Conservation (phyloP, 306 rosid species). For the Cicer arietinum region DNA sequence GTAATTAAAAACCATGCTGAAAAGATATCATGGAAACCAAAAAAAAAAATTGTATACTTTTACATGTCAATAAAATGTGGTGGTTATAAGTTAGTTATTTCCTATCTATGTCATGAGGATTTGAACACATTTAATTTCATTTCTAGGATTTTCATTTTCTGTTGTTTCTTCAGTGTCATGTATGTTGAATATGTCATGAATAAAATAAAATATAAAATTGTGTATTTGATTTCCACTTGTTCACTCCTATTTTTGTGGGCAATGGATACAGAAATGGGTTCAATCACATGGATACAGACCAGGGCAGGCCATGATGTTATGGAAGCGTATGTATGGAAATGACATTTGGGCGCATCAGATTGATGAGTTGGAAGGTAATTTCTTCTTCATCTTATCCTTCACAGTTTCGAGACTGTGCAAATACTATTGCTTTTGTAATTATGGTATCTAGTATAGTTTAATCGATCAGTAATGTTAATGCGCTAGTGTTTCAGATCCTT, state of each 20-base stretch:
- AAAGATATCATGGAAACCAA: not conserved
- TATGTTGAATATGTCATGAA: slow-evolving; percentile 11
- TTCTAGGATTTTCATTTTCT: slow-evolving; percentile 31
- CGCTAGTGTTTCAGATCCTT: slow-evolving; percentile 34
- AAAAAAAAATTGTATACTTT: not conserved
- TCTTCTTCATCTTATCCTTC: slow-evolving; percentile 14
- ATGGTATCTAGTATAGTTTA: not conserved
- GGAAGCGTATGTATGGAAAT: slow-evolving; percentile 91
- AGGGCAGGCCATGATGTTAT: slow-evolving; percentile 91
- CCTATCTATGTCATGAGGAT: not conserved
- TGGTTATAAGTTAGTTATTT: slow-evolving; percentile 6
- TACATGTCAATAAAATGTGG: not conserved
- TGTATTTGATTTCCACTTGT: slow-evolving; percentile 23
- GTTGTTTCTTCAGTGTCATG: slow-evolving; percentile 2
- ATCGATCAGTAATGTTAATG: not conserved
- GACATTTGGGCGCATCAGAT: slow-evolving; percentile 70
- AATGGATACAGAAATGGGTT: slow-evolving; percentile 75
- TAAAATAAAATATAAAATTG: not conserved
- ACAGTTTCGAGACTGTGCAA: slow-evolving; percentile 3
- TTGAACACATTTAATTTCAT: not conserved
- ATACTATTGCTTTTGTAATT: not conserved
- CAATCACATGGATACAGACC: slow-evolving; percentile 80
- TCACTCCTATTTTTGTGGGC: slow-evolving; percentile 16
- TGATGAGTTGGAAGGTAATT: slow-evolving; percentile 83
- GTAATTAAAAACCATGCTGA: too few species aligned